These are phyloP conservation scores for Candida krabiensis DNA, from an alignment of 805 yeast genomes.

Conservation along the genomic window DNA sequence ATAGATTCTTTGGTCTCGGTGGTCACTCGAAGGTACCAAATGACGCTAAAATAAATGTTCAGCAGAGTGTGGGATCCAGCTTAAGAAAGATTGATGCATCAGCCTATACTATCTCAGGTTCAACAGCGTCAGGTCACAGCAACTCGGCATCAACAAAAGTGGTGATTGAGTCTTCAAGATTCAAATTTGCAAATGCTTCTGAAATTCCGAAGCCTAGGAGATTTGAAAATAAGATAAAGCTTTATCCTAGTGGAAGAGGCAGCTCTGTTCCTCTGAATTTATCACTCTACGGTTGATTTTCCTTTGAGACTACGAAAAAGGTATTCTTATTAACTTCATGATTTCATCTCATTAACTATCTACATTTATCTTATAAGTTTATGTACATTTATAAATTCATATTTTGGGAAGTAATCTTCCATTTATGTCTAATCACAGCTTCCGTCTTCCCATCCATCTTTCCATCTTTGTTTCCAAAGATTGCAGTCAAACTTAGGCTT, in stretches of 20 bases:
- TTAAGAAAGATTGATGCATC: conserved; percentile 64
- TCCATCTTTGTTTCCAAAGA: conserved; percentile 93
- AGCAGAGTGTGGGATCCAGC: conserved; percentile 48
- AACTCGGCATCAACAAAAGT: conserved; percentile 29
- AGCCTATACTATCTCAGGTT: conserved; percentile 59
- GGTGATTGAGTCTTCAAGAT: conserved; percentile 70
- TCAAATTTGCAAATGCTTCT: conserved; percentile 61
- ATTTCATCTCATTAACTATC: not conserved
- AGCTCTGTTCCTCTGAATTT: conserved; percentile 84
- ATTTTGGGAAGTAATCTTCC: too few relatives aligned
- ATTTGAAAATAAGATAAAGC: conserved; percentile 66
- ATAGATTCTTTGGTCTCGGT: conserved; percentile 17
- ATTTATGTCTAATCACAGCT: conserved; percentile 43
- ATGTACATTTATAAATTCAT: too few relatives aligned
- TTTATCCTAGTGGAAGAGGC: conserved; percentile 96
- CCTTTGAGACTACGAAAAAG: too few relatives aligned
- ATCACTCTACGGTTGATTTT: conserved; percentile 25
- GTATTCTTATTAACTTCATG: too few relatives aligned
- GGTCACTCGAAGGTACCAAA: conserved; percentile 28
- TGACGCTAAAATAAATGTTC: conserved; percentile 35
- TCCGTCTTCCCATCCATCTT: conserved; percentile 85
- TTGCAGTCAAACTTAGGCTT: conserved; percentile 85
- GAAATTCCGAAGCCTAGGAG: conserved; percentile 88
- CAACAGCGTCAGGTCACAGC: conserved; percentile 20
- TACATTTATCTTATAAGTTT: conserved; percentile 10